Conservation (phyloP, 805 yeast genomes). For the Zygosaccharomyces rouxii region DNA sequence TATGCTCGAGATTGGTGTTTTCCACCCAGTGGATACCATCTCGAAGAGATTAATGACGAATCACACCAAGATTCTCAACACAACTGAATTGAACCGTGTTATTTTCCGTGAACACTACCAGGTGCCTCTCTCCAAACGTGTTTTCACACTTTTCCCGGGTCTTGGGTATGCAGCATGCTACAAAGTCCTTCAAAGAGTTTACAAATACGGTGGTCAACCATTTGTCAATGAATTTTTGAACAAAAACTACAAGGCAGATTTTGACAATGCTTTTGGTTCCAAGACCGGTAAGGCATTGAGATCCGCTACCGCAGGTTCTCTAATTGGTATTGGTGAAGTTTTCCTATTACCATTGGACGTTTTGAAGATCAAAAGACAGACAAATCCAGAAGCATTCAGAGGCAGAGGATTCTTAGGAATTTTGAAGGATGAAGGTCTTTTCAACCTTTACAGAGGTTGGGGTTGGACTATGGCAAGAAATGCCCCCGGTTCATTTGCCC, state of each 20-base stretch:
- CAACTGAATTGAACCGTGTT: constrained; percentile 71
- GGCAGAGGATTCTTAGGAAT: constrained; percentile 94
- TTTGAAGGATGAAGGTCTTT: constrained; percentile 77
- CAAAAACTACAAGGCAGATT: constrained; percentile 62
- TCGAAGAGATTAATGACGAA: constrained; percentile 92
- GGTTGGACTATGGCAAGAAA: constrained; percentile 99
- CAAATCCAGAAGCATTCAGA: constrained; percentile 98
- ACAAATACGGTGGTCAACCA: constrained; percentile 99
- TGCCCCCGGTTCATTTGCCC: constrained; percentile 97
- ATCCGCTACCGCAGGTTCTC: constrained; percentile 95
- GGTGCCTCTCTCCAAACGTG: constrained; percentile 63
- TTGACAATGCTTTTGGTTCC: constrained; percentile 76
- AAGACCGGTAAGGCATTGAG: constrained; percentile 96
- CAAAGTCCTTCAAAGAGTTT: constrained; percentile 93
- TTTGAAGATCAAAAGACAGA: constrained; percentile 95
- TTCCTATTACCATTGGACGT: constrained; percentile 94
- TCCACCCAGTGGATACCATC: constrained; percentile 98
- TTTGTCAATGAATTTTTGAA: constrained; percentile 91
- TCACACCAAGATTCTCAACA: constrained; percentile 59
- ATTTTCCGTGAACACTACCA: constrained; percentile 79
- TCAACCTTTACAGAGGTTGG: constrained; percentile 95
- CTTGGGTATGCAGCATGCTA: constrained; percentile 97
- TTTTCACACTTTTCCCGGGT: constrained; percentile 91
- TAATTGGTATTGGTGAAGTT: constrained; percentile 97
- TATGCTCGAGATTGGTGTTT: constrained; percentile 90